Percentiles rank a stretch among this genome's conserved stretches.
Evolutionary conservation across 495 filamentous ascomycete genomes (phyloP).

Genomic region (Hypoxylon perforatum): DNA sequence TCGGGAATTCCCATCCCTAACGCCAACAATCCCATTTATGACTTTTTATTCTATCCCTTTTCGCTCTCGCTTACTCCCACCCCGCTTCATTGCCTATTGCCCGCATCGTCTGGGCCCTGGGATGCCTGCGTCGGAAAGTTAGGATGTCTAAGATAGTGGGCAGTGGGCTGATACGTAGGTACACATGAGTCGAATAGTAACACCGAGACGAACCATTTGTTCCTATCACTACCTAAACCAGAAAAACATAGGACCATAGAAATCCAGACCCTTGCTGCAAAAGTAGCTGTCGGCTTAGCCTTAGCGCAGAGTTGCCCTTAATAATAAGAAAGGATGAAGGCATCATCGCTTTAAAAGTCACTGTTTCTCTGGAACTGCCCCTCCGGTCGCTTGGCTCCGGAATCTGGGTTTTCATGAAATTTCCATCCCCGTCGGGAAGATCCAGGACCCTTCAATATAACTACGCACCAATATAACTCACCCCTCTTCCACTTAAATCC

Average conservation of each 20-base stretch:
- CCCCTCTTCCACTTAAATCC: conserved; percentile 7
- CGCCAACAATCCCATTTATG: conserved; percentile 37
- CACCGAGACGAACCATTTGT: conserved; percentile 35
- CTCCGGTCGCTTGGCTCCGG: not conserved
- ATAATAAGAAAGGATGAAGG: conserved; percentile 7
- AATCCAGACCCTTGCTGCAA: conserved; percentile 18
- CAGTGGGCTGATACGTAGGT: conserved; percentile 26
- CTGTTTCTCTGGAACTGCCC: conserved; percentile 3
- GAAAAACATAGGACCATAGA: conserved; percentile 39
- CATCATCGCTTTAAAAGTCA: conserved; percentile 6
- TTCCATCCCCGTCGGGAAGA: conserved; percentile 4
- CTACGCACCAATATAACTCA: not conserved
- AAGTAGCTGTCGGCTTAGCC: too few species aligned
- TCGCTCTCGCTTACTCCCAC: conserved; percentile 1
- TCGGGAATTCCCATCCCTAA: conserved; percentile 36
- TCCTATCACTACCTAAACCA: conserved; percentile 32
- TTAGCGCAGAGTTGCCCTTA: not conserved
- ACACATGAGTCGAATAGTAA: conserved; percentile 26
- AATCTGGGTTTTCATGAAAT: conserved; percentile 3
- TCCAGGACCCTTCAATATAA: conserved; percentile 3
- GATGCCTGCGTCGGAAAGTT: not conserved
- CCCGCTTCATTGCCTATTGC: conserved; percentile 12
- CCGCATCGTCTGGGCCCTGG: not conserved
- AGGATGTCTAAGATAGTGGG: conserved; percentile 18
- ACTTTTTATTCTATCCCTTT: not conserved